Percentiles rank a stretch among this genome's conserved stretches.
Evolutionary conservation across 345 rosid species (phyloP).

Genomic region (Pistacia vera): DNA sequence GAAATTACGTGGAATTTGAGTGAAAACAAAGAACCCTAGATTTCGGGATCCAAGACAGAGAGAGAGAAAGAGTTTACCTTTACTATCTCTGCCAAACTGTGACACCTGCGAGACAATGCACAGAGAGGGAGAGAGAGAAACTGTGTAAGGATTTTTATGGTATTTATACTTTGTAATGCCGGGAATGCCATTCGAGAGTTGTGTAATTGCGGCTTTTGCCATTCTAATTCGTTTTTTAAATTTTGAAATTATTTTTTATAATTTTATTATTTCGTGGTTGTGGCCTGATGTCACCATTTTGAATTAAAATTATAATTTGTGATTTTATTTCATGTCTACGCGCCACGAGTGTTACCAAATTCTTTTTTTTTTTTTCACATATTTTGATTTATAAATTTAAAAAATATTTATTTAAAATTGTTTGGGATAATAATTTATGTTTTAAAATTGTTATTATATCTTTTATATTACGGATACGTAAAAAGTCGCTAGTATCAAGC

Average conservation of each 20-base stretch:
- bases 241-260: not conserved
- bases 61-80: conserved; percentile 28
- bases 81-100: conserved; percentile 18
- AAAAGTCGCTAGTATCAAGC: too few relatives aligned
- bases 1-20: not conserved
- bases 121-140: not conserved
- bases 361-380: too few relatives aligned
- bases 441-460: too few relatives aligned
- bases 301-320: too few relatives aligned
- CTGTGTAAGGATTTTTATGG: not conserved
- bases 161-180: conserved; percentile 22
- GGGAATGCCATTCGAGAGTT: conserved; percentile 10
- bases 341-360: too few relatives aligned
- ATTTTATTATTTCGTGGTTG: not conserved
- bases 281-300: not conserved
- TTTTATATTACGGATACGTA: too few relatives aligned
- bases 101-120: conserved; percentile 28
- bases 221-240: not conserved
- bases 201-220: conserved; percentile 16
- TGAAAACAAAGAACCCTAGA: conserved; percentile 33
- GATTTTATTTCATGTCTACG: too few relatives aligned
- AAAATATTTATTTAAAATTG: too few relatives aligned
- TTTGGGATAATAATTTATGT: too few relatives aligned
- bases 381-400: too few relatives aligned
- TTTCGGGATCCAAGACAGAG: conserved; percentile 34